Conservation (phyloP, 805 yeast species). For the Nakazawaea anatomiae region DNA sequence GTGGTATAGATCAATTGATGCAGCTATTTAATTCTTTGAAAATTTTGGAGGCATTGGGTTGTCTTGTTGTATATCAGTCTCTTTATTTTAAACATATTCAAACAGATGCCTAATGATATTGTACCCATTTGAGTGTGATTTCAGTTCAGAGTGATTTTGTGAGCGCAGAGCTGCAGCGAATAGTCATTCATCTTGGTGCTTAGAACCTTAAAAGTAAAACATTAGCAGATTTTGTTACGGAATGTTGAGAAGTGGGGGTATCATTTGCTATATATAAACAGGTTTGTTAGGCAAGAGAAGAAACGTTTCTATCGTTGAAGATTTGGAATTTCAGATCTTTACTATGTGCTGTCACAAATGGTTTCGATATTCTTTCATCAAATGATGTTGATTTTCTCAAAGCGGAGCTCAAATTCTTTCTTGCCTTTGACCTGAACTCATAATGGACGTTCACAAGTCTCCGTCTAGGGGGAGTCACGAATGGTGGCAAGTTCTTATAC, state of each 20-base stretch:
- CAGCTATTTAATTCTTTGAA: too few species aligned
- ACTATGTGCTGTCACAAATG: not conserved
- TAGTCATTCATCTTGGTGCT: too few species aligned
- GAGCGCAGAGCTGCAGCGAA: too few species aligned
- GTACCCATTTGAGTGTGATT: too few species aligned
- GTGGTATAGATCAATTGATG: too few species aligned
- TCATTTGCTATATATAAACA: not conserved
- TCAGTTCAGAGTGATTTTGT: too few species aligned
- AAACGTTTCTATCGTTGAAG: not conserved
- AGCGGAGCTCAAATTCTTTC: not conserved
- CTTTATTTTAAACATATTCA: too few species aligned
- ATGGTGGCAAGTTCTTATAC: slow-evolving; percentile 5
- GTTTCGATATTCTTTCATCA: slow-evolving; percentile 5
- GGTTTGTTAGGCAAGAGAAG: not conserved
- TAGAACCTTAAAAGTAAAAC: too few species aligned
- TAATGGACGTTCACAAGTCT: not conserved
- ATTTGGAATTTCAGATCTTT: not conserved
- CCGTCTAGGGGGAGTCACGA: slow-evolving; percentile 10
- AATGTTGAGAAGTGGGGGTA: not conserved
- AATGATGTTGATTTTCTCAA: slow-evolving; percentile 4
- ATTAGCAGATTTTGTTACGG: too few species aligned
- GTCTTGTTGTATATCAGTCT: too few species aligned
- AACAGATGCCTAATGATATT: too few species aligned
- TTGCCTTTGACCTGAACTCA: not conserved
- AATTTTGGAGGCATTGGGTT: too few species aligned